Evolutionary conservation across 2,329 filamentous ascomycete species (phyloP), one percentile per base, ranked within the genome.

Genomic region (Phialocephala subalpina): DNA sequence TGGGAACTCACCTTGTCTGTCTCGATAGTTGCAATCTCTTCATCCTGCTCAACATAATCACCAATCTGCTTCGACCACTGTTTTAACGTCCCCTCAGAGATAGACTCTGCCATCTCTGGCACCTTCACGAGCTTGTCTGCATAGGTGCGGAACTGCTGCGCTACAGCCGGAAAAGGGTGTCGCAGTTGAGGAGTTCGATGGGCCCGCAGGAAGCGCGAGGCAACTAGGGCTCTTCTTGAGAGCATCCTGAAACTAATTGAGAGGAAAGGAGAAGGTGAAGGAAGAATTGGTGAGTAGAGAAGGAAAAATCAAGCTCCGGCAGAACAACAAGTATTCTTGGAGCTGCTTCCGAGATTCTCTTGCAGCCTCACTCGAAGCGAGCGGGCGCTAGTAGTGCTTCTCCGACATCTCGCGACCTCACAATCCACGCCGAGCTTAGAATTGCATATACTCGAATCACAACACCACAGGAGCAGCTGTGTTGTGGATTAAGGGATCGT

Each of bases 11-110:
- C 93, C 90, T 99, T 99, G 86, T 99, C 96, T 16, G 96, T 99
- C 82, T 99, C 96, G 77, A 99, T 99, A 58, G 95, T 97, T 36
- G 96, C 96, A 79, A 99, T 95, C 80, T 99, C 96, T 82, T 98
- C 96, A 77, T 99, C 96, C 75, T 91, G 90, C 83, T 97, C 94
- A 60, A 99, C 94, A 74, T 89, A 94, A 79, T 99, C 96, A 76
- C 96, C 96, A 74, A 97, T 84, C 82, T 95, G 80, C 79, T 98
- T 98, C 76, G 88, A 91, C 84, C 94, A 98, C 78, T 97, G 94
- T 83, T 97, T 97, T 76, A 99, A 80, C 25, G 96, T 99, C 68
- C 96, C 96, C 81, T 99, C 96, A 53, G 93, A 97, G 79, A 99
- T 98, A 58, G 96, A 98, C 81, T 99, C 96, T 70, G 96, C 96